phyloP scores from a whole-genome alignment of 805 yeast species.

The Metschnikowia noctiluminum region DNA sequence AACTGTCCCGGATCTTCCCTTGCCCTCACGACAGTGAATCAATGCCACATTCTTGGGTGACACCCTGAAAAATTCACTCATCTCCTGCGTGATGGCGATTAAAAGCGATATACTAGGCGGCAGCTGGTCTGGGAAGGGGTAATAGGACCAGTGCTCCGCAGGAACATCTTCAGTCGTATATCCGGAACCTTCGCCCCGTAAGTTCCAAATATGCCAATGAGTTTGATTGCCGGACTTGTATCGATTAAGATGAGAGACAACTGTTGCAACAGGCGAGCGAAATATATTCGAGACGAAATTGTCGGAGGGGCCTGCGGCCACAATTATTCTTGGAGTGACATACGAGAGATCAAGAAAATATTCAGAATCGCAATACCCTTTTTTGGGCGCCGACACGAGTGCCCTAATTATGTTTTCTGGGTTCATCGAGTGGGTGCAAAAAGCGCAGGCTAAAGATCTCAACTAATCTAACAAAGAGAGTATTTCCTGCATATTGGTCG shows the following conservation, averaged over 20 bases:
- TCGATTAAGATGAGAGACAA: slow-evolving; percentile 46
- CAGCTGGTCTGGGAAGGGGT: slow-evolving; percentile 75
- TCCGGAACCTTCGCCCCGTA: slow-evolving; percentile 55
- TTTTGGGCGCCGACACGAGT: slow-evolving; percentile 23
- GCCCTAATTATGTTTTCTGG: slow-evolving; percentile 17
- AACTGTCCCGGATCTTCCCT: slow-evolving; percentile 84
- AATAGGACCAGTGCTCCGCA: slow-evolving; percentile 15
- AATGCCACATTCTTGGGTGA: slow-evolving; percentile 51
- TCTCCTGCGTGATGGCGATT: slow-evolving; percentile 39
- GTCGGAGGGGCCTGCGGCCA: slow-evolving; percentile 71
- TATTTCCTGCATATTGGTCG: slow-evolving; percentile 1
- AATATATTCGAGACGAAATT: slow-evolving; percentile 41
- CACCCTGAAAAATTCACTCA: slow-evolving; percentile 40
- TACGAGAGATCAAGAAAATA: slow-evolving; percentile 61
- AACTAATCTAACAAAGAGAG: background rate
- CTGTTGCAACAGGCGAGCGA: slow-evolving; percentile 39
- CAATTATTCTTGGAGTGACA: slow-evolving; percentile 61
- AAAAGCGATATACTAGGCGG: slow-evolving; percentile 65
- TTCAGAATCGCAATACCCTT: slow-evolving; percentile 16
- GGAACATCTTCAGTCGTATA: slow-evolving; percentile 14
- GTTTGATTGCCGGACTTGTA: slow-evolving; percentile 43
- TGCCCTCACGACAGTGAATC: slow-evolving; percentile 87
- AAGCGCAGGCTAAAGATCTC: background rate
- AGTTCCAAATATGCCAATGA: slow-evolving; percentile 73
- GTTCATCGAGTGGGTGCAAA: slow-evolving; percentile 17